These are phyloP conservation scores for Pelargonium australe DNA, from an alignment of 441 rosid genomes.

Conservation along the genomic window DNA sequence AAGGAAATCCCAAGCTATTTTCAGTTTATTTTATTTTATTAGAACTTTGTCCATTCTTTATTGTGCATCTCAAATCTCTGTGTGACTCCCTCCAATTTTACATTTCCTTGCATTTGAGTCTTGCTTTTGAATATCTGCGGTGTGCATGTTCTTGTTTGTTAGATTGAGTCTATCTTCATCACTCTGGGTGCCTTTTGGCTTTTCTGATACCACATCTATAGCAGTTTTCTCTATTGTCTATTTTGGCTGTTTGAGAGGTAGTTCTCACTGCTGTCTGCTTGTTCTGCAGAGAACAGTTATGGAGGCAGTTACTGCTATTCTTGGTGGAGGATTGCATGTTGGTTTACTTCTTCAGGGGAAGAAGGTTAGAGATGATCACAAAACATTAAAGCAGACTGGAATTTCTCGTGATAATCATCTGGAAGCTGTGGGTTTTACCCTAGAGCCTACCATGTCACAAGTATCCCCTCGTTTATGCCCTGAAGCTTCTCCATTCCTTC, in stretches of 20 bases:
- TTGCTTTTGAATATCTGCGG: not conserved
- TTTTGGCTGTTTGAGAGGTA: not conserved
- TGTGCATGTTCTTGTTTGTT: not conserved
- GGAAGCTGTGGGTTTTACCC: slow-evolving; percentile 75
- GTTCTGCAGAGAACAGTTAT: slow-evolving; percentile 66
- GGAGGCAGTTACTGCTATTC: slow-evolving; percentile 77
- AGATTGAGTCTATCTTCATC: not conserved
- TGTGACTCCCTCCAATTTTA: not conserved
- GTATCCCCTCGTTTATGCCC: slow-evolving; percentile 31
- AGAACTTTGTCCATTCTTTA: not conserved
- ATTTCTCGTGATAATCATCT: slow-evolving; percentile 56
- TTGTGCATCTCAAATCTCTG: not conserved
- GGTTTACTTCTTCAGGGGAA: slow-evolving; percentile 86
- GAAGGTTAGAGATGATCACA: slow-evolving; percentile 83
- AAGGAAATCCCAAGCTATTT: not conserved
- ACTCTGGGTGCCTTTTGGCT: not conserved
- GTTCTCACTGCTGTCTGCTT: not conserved
- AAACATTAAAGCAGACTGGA: slow-evolving; percentile 81
- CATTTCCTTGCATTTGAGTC: not conserved
- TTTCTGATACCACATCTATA: too few relatives aligned
- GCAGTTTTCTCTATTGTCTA: not conserved
- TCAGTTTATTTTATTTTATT: not conserved
- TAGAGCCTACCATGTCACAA: slow-evolving; percentile 68
- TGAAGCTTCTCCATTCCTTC: slow-evolving; percentile 34
- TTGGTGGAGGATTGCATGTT: slow-evolving; percentile 73